Conservation (phyloP, 768 basidiomycete species). For the Sarcomyxa edulis region DNA sequence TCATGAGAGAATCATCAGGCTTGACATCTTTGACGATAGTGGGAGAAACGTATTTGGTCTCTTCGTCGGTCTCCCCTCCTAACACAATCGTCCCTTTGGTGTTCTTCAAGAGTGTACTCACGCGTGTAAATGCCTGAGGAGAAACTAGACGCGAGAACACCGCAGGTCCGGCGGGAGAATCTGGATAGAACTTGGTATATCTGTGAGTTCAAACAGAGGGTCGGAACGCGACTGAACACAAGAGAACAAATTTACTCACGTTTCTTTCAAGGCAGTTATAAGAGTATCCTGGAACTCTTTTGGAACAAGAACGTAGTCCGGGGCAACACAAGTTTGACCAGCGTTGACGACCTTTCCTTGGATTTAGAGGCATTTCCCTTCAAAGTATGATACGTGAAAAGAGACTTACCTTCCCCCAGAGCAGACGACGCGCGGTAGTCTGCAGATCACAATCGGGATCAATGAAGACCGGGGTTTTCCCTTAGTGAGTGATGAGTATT, state of each 20-base stretch:
- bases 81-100: slow-evolving; percentile 62
- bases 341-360: slow-evolving; percentile 59
- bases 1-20: slow-evolving; percentile 67
- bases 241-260: slow-evolving; percentile 21
- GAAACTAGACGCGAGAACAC: slow-evolving; percentile 51
- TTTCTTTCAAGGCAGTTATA: slow-evolving; percentile 36
- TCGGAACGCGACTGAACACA: background rate
- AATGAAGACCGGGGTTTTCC: slow-evolving; percentile 73
- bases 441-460: slow-evolving; percentile 66
- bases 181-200: slow-evolving; percentile 51
- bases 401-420: slow-evolving; percentile 93
- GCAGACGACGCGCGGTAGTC: slow-evolving; percentile 59
- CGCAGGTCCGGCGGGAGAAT: slow-evolving; percentile 34
- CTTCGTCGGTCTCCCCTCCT: slow-evolving; percentile 59
- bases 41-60: slow-evolving; percentile 61
- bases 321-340: slow-evolving; percentile 72
- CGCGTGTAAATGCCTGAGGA: slow-evolving; percentile 46
- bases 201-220: slow-evolving; percentile 22
- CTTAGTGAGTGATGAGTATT: slow-evolving; percentile 14
- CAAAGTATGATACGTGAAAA: too few relatives aligned
- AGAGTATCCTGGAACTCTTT: slow-evolving; percentile 38
- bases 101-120: slow-evolving; percentile 56
- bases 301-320: slow-evolving; percentile 50
- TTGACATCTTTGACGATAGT: slow-evolving; percentile 65
- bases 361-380: too few relatives aligned